Evolutionary conservation across 2,329 filamentous ascomycete species (phyloP).

Genomic region (Exophiala xenobiotica): DNA sequence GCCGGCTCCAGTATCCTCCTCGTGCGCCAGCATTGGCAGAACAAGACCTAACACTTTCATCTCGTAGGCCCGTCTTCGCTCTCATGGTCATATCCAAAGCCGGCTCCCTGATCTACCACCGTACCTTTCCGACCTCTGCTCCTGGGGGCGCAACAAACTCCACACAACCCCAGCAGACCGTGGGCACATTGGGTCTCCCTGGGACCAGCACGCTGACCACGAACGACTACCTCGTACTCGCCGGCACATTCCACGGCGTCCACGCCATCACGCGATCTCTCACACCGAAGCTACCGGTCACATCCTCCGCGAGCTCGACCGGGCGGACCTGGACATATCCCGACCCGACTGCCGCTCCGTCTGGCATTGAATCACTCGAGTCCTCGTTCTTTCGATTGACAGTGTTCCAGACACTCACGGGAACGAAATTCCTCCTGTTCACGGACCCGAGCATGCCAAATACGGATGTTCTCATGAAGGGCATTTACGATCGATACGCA

Average conservation of each 20-base stretch:
- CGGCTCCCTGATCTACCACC: slow-evolving; percentile 92
- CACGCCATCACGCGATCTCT: slow-evolving; percentile 63
- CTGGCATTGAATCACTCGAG: slow-evolving; percentile 89
- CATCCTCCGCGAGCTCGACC: slow-evolving; percentile 34
- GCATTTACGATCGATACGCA: slow-evolving; percentile 90
- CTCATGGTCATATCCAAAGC: slow-evolving; percentile 99
- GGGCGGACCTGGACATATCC: slow-evolving; percentile 32
- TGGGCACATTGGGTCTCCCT: slow-evolving; percentile 29
- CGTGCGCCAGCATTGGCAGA: not conserved
- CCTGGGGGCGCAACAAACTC: slow-evolving; percentile 12
- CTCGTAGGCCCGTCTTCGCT: slow-evolving; percentile 91
- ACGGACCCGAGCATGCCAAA: slow-evolving; percentile 87
- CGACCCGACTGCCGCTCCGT: slow-evolving; percentile 36
- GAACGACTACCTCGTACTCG: slow-evolving; percentile 95
- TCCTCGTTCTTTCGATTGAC: slow-evolving; percentile 91
- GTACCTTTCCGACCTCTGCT: slow-evolving; percentile 63
- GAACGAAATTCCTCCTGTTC: slow-evolving; percentile 93
- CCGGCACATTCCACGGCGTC: slow-evolving; percentile 91
- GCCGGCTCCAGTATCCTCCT: not conserved
- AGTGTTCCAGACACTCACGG: slow-evolving; percentile 92
- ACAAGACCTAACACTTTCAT: too few species aligned
- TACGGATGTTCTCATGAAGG: slow-evolving; percentile 77
- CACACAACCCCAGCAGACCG: slow-evolving; percentile 52
- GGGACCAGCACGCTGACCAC: slow-evolving; percentile 83
- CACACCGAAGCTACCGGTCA: slow-evolving; percentile 42